phyloP scores from a whole-genome alignment of 805 yeast genomes.

The Zygosaccharomyces kombuchaensis region DNA sequence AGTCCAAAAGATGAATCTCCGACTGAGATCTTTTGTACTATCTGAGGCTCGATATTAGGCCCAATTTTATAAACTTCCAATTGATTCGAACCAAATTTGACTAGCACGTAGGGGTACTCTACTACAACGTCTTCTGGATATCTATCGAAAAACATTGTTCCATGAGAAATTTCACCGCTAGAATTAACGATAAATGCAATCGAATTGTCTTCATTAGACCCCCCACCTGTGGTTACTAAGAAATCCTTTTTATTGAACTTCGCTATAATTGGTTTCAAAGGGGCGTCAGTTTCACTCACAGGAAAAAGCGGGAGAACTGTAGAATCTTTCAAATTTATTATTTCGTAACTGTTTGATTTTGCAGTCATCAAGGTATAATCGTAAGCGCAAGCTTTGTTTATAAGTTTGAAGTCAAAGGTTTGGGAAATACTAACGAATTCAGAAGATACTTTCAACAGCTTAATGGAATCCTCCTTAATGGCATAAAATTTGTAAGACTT shows the following conservation, averaged over 20 bases:
- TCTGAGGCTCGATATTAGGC: constrained; percentile 16
- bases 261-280: constrained; percentile 25
- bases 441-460: constrained; percentile 13
- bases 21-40: constrained; percentile 16
- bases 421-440: constrained; percentile 9
- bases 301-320: constrained; percentile 25
- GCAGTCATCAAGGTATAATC: constrained; percentile 23
- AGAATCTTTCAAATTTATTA: constrained; percentile 19
- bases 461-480: constrained; percentile 14
- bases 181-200: constrained; percentile 32
- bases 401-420: constrained; percentile 13
- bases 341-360: constrained; percentile 24
- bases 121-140: constrained; percentile 26
- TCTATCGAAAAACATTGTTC: constrained; percentile 27
- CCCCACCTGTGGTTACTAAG: constrained; percentile 32
- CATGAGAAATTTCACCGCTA: constrained; percentile 32
- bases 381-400: constrained; percentile 17
- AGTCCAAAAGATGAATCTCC: constrained; percentile 7
- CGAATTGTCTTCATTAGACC: constrained; percentile 21
- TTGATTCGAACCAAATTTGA: constrained; percentile 14
- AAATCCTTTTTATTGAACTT: constrained; percentile 19
- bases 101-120: constrained; percentile 26
- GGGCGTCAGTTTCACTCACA: constrained; percentile 25
- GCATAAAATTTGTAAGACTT: constrained; percentile 17
- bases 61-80: constrained; percentile 12